Evolutionary conservation across 306 rosid species (phyloP), one percentile per base, ranked within the genome.

Genomic region (Acacia melanoxylon): DNA sequence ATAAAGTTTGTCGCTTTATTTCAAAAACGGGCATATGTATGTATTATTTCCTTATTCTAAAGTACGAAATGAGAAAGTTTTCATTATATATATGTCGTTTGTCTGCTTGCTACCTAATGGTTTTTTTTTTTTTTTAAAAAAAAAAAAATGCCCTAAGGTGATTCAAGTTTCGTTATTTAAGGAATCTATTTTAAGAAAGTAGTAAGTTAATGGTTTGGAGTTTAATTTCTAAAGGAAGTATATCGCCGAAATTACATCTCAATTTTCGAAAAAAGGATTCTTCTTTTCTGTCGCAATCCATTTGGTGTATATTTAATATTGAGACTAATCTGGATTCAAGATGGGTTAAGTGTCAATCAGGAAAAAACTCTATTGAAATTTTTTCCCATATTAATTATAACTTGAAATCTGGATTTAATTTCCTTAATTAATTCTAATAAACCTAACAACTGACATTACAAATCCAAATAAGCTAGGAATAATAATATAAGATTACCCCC

Each of bases 81-180:
- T 31, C 4, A 31, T 33, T 52, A 4, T 5, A 56, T 67, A 29
- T 29, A 8, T 35, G 11, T 54, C 48, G 65, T 51, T 16, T 74
- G 68, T 78, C 29, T 51, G 40, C 12, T 74, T 65, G 66, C 54
- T 81, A 81, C 71, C 63, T 46, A 49, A 6, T 72, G 37, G 25
- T 17, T 22, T 20, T 20, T 66, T 56, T 20, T 29, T 29, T n/a
- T n/a, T n/a, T n/a, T n/a, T n/a, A n/a, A n/a, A n/a, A n/a, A n/a
- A n/a, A n/a, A n/a, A n/a, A n/a, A n/a, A n/a, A 8, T 58, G 27
- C 15, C 24, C 45, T 2, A 33, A 63, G 68, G 29, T 62, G 37
- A 5, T 25, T 62, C 68, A 62, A 62, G 4, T 62, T 62, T 27
- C 68, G 27, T 27, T 27, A 37, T 37, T 37, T 20, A 20, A 63